Evolutionary conservation across 805 yeast genomes (phyloP).

Genomic region (Dipodascopsis uninucleata): DNA sequence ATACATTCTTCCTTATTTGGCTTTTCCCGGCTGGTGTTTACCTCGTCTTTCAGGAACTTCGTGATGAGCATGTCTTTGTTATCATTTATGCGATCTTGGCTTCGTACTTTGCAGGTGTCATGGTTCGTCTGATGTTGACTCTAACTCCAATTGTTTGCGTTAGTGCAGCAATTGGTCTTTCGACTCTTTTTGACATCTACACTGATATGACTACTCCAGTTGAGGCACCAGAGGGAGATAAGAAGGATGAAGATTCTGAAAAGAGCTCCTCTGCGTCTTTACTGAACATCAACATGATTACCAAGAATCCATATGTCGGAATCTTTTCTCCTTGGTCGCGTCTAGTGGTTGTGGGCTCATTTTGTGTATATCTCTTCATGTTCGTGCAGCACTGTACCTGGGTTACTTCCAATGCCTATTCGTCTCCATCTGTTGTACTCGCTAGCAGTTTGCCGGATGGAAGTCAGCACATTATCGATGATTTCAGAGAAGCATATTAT

Average conservation of each 20-base stretch:
- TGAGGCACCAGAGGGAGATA: background rate
- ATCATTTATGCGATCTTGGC: conserved; percentile 90
- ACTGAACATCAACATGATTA: conserved; percentile 7
- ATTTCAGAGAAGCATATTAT: conserved; percentile 96
- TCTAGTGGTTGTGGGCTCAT: conserved; percentile 59
- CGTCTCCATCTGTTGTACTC: conserved; percentile 95
- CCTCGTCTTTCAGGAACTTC: conserved; percentile 80
- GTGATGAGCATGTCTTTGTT: conserved; percentile 88
- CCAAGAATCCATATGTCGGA: conserved; percentile 19
- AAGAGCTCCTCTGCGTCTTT: conserved; percentile 4
- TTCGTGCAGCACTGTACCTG: conserved; percentile 94
- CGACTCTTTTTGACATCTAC: conserved; percentile 79
- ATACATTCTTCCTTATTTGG: conserved; percentile 90
- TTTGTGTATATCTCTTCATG: conserved; percentile 66
- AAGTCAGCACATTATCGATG: conserved; percentile 79
- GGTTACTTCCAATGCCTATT: conserved; percentile 94
- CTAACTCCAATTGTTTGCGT: conserved; percentile 96
- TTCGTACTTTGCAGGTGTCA: conserved; percentile 97
- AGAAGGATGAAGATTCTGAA: conserved; percentile 2
- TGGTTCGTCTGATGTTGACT: conserved; percentile 96
- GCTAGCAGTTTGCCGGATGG: conserved; percentile 86
- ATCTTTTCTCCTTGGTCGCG: conserved; percentile 46
- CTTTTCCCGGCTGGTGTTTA: conserved; percentile 97
- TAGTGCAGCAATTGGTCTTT: conserved; percentile 81
- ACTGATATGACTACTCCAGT: conserved; percentile 47